These are phyloP conservation scores for Dactylonectria estremocensis DNA, from an alignment of 2,329 filamentous ascomycete species.

Conservation along the genomic window DNA sequence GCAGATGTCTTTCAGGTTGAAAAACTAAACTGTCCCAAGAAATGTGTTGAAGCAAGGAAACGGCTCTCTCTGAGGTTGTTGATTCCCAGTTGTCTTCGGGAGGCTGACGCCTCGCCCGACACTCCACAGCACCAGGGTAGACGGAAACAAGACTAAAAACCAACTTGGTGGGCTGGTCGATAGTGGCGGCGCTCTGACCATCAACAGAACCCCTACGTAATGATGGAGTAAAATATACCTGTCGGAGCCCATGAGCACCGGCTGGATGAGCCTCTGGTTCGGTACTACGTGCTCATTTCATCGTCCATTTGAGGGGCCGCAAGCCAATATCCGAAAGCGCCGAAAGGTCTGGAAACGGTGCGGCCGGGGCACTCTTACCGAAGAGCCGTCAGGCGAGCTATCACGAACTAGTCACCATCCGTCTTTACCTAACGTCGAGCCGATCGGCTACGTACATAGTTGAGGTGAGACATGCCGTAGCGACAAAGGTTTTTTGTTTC, in stretches of 20 bases:
- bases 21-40: not conserved
- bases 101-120: constrained; percentile 25
- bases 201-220: constrained; percentile 37
- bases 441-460: not conserved
- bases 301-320: constrained; percentile 10
- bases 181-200: constrained; percentile 15
- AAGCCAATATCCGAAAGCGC: constrained; percentile 15
- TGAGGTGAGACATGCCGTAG: constrained; percentile 1
- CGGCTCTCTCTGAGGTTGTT: constrained; percentile 2
- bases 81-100: constrained; percentile 6
- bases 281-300: constrained; percentile 1
- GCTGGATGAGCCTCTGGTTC: constrained; percentile 29
- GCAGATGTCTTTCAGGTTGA: not conserved
- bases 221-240: constrained; percentile 40
- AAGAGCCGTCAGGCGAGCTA: constrained; percentile 1
- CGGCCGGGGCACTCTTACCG: constrained; percentile 12
- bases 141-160: constrained; percentile 11
- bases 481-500: not conserved
- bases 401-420: not conserved
- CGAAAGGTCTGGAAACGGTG: constrained; percentile 19
- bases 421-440: not conserved
- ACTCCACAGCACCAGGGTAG: constrained; percentile 7
- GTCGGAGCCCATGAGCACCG: constrained; percentile 30
- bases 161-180: constrained; percentile 20
- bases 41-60: not conserved